These are phyloP conservation scores for Achaetomiella virescens DNA, from an alignment of 495 filamentous ascomycete genomes.

Conservation along the genomic window DNA sequence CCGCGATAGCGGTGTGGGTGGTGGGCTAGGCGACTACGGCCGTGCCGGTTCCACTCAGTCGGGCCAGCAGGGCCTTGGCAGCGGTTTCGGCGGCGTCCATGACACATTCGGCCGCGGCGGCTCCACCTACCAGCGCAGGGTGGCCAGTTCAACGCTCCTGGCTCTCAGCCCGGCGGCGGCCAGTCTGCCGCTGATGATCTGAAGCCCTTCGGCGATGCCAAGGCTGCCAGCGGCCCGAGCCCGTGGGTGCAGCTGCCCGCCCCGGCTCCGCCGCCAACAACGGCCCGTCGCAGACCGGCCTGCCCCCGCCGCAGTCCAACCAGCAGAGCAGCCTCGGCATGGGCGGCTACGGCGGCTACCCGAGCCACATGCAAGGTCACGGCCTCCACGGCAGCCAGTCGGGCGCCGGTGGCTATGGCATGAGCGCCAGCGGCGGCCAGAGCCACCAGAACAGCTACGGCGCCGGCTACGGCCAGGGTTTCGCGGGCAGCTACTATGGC, in stretches of 20 bases:
- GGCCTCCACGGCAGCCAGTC: conserved; percentile 57
- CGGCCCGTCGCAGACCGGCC: conserved; percentile 55
- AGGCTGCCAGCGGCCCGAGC: conserved; percentile 68
- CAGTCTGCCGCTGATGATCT: conserved; percentile 56
- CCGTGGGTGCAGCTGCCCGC: conserved; percentile 70
- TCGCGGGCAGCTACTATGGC: conserved; percentile 48
- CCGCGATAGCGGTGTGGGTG: conserved; percentile 54
- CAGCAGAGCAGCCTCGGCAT: conserved; percentile 44
- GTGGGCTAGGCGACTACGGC: conserved; percentile 62
- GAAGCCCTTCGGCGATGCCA: conserved; percentile 67
- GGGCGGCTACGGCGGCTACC: conserved; percentile 62
- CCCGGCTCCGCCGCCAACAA: conserved; percentile 81
- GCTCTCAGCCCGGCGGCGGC: conserved; percentile 44
- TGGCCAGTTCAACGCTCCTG: conserved; percentile 62
- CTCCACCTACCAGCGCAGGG: conserved; percentile 56
- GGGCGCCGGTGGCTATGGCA: conserved; percentile 63
- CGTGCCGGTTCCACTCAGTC: conserved; percentile 70
- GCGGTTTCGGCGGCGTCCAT: conserved; percentile 64
- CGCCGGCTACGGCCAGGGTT: conserved; percentile 49
- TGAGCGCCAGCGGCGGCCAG: conserved; percentile 57
- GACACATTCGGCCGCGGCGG: conserved; percentile 70
- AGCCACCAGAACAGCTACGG: conserved; percentile 57
- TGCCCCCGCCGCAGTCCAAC: conserved; percentile 71
- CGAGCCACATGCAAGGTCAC: conserved; percentile 57
- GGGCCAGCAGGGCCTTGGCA: conserved; percentile 59